Evolutionary conservation across 305 asterid species (phyloP).

Genomic region (Plantago coronopus): DNA sequence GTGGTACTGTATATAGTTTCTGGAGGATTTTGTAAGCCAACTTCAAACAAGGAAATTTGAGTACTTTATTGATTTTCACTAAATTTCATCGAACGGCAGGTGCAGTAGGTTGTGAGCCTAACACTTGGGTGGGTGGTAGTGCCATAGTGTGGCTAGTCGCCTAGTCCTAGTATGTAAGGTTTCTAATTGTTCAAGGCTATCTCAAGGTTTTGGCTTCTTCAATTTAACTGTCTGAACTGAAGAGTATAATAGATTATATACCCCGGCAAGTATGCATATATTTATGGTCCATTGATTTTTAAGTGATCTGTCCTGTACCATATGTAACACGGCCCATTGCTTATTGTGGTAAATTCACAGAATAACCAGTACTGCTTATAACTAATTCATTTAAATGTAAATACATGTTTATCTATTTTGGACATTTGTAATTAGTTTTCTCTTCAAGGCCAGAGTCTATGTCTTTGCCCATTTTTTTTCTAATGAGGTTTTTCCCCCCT

Average conservation of each 20-base stretch:
- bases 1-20: background rate
- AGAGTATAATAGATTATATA: too few species aligned
- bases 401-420: background rate
- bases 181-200: too few species aligned
- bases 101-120: too few species aligned
- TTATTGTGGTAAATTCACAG: background rate
- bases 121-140: too few species aligned
- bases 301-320: background rate
- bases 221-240: too few species aligned
- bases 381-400: background rate
- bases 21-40: too few species aligned
- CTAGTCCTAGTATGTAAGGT: too few species aligned
- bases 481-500: conserved; percentile 7
- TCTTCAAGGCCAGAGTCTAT: background rate
- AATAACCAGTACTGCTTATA: background rate
- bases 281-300: background rate
- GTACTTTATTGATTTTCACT: background rate
- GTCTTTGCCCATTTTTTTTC: conserved; percentile 13
- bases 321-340: background rate
- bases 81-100: too few species aligned
- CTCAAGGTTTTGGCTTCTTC: too few species aligned
- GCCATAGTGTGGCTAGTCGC: background rate
- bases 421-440: background rate
- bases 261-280: background rate
- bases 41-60: too few species aligned